Percentiles rank a stretch among this genome's conserved stretches.
These are phyloP conservation scores for Lepraria neglecta DNA, from an alignment of 495 filamentous ascomycete species.

Conservation along the genomic window DNA sequence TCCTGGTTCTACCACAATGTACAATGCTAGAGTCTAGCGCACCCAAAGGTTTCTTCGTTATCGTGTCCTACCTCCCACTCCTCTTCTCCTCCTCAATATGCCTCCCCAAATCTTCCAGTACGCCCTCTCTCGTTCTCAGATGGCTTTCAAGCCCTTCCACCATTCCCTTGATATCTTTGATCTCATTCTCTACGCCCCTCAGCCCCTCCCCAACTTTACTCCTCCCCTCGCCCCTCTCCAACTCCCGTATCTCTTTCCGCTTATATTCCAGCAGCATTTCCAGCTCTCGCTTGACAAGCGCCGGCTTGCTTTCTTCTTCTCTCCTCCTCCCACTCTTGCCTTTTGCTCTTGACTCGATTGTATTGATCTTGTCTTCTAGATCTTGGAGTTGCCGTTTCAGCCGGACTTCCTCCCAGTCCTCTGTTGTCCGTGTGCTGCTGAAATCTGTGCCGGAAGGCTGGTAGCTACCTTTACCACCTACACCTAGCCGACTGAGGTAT, in stretches of 20 bases:
- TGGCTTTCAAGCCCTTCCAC: constrained; percentile 50
- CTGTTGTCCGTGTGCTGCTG: constrained; percentile 63
- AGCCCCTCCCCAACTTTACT: constrained; percentile 45
- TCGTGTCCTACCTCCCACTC: constrained; percentile 31
- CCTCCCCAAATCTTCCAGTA: constrained; percentile 40
- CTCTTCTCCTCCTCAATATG: constrained; percentile 45
- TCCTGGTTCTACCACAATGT: not conserved
- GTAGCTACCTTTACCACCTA: constrained; percentile 67
- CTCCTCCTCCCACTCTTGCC: constrained; percentile 46
- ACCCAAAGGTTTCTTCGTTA: too few species aligned
- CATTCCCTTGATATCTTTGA: constrained; percentile 45
- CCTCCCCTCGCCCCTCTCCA: constrained; percentile 41
- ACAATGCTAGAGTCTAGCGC: not conserved
- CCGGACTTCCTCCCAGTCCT: constrained; percentile 94
- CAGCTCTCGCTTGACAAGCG: constrained; percentile 86
- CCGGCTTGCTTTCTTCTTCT: constrained; percentile 57
- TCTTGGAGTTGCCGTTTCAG: constrained; percentile 86
- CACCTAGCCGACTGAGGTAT: constrained; percentile 83
- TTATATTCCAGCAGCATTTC: constrained; percentile 70
- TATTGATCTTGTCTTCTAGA: constrained; percentile 73
- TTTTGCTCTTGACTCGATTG: constrained; percentile 61
- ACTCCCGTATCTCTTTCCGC: constrained; percentile 44
- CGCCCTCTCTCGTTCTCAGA: constrained; percentile 39
- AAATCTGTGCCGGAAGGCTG: constrained; percentile 78
- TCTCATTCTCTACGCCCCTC: constrained; percentile 46